Evolutionary conservation across 2,329 filamentous ascomycete species (phyloP).

Genomic region (Fusarium devonianum): DNA sequence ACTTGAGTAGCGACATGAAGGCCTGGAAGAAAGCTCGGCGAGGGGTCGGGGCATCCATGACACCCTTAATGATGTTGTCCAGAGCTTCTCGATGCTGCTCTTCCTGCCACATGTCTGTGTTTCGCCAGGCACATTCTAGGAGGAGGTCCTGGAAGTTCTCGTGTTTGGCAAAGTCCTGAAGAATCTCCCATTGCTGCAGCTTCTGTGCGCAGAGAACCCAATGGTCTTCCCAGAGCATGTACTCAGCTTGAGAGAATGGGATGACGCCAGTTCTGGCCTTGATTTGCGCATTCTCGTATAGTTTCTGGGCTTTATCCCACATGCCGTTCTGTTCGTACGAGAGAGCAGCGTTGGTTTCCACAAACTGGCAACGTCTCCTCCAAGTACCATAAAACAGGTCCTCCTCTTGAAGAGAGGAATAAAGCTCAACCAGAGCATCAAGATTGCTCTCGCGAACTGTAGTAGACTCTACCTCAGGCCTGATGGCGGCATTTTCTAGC

Average conservation of each 20-base stretch:
- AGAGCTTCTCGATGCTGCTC: conserved; percentile 86
- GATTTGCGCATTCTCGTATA: conserved; percentile 96
- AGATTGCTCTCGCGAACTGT: conserved; percentile 91
- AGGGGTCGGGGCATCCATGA: conserved; percentile 96
- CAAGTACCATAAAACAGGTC: conserved; percentile 98
- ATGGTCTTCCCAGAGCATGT: conserved; percentile 99
- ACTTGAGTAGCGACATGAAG: conserved; percentile 95
- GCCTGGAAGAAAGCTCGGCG: conserved; percentile 96
- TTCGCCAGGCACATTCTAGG: conserved; percentile 93
- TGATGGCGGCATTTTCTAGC: conserved; percentile 87
- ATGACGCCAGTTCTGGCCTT: conserved; percentile 96
- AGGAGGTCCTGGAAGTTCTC: conserved; percentile 98
- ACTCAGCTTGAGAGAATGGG: conserved; percentile 94
- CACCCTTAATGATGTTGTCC: conserved; percentile 92
- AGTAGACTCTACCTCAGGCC: conserved; percentile 82
- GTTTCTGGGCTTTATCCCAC: conserved; percentile 98
- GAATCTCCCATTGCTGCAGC: conserved; percentile 97
- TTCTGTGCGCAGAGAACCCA: conserved; percentile 99
- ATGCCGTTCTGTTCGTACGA: conserved; percentile 99
- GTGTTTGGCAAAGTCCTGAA: conserved; percentile 97
- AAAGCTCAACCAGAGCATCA: conserved; percentile 93
- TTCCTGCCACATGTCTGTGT: conserved; percentile 93
- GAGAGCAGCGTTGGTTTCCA: conserved; percentile 95
- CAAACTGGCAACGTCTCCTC: conserved; percentile 92
- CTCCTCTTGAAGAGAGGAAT: conserved; percentile 89